Evolutionary conservation across 2,329 filamentous ascomycete genomes (phyloP).

Genomic region (Fusarium sp.): DNA sequence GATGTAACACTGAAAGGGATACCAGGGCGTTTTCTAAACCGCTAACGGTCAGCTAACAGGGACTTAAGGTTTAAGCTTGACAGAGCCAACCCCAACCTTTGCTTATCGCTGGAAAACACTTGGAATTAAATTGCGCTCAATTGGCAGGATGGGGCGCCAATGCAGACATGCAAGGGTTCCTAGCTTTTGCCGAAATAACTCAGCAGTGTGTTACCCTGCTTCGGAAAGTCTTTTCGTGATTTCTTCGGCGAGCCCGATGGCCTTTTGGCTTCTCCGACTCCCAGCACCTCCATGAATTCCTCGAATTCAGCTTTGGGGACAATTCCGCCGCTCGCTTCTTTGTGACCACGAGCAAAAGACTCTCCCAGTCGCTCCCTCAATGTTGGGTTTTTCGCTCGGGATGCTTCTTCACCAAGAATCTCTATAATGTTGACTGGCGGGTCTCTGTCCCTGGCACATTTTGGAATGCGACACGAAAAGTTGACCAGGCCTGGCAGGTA

Average conservation of each 20-base stretch:
- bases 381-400: constrained; percentile 54
- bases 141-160: background rate
- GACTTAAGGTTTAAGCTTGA: background rate
- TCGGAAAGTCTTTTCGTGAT: constrained; percentile 38
- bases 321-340: constrained; percentile 75
- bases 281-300: constrained; percentile 70
- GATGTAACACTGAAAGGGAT: background rate
- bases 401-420: constrained; percentile 65
- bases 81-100: background rate
- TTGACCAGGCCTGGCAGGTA: constrained; percentile 73
- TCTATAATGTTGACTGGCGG: constrained; percentile 74
- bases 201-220: constrained; percentile 66
- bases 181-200: constrained; percentile 64
- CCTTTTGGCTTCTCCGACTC: constrained; percentile 65
- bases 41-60: background rate
- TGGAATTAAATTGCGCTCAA: constrained; percentile 14
- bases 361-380: constrained; percentile 66
- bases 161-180: background rate
- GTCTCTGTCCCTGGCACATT: constrained; percentile 64
- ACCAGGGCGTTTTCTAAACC: background rate
- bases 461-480: constrained; percentile 74
- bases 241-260: constrained; percentile 50
- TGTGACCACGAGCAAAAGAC: constrained; percentile 75
- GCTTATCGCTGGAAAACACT: background rate
- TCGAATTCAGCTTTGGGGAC: constrained; percentile 72